Percentiles rank a stretch among this genome's conserved stretches.
These are phyloP conservation scores for Nematocida sp. DNA, from an alignment of 371 early-diverging fungal species.

Conservation along the genomic window DNA sequence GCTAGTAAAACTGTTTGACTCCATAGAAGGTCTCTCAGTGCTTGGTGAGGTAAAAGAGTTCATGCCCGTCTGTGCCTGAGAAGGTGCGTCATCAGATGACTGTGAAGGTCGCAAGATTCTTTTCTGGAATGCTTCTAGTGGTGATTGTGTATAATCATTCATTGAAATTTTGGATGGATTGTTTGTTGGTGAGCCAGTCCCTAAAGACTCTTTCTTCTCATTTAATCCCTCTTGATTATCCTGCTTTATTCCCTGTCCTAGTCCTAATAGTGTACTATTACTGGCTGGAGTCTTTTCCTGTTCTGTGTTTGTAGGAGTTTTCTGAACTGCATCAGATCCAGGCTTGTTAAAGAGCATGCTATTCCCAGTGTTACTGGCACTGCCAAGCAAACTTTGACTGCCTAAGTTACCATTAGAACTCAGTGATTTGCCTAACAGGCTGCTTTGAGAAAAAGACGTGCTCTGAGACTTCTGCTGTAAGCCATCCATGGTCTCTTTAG, in stretches of 20 bases:
- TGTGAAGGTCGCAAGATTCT: neutral
- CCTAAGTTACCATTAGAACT: neutral
- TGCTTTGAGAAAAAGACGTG: neutral
- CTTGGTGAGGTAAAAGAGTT: neutral
- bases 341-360: neutral
- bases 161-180: neutral
- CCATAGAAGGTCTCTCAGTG: neutral
- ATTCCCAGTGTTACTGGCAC: no score
- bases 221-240: neutral
- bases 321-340: neutral
- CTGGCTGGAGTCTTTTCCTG: neutral
- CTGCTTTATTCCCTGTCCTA: neutral
- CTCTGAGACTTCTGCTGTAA: neutral
- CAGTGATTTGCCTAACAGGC: neutral
- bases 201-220: neutral
- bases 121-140: constrained; percentile 20
- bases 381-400: neutral
- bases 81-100: neutral
- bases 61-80: neutral
- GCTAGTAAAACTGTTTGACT: no score
- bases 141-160: constrained; percentile 8
- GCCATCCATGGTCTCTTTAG: neutral
- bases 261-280: neutral
- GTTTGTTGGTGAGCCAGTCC: neutral
- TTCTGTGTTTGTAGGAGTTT: neutral